Evolutionary conservation across 2,329 filamentous ascomycete genomes (phyloP), one percentile per base, ranked within the genome.

Genomic region (Cordyceps farinosa): DNA sequence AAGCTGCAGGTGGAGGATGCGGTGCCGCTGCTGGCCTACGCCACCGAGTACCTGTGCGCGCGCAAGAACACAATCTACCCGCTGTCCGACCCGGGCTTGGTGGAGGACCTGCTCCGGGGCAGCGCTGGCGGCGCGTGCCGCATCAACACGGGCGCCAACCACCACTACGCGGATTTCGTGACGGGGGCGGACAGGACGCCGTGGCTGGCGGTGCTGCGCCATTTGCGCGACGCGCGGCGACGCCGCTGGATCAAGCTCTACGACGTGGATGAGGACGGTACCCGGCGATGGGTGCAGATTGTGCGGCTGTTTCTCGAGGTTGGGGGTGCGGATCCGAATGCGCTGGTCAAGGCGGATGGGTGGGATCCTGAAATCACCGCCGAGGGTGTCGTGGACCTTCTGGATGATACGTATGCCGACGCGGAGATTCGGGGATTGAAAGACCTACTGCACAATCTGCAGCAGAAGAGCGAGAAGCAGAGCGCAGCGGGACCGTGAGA

Each of bases 61-160:
- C 69, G 74, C 10, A 70, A 72, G 48, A 72, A 71, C 51, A 74
- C 73, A 5, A 73, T 76, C 38, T 76, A 70, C 56, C 74, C 74
- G 0, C 67, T 73, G 2, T 76, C 74, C 0, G 67, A 70, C 34
- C 71, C 71, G 3, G 47, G 47, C 0, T 67, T 76, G 3, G 66
- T 76, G 22, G 47, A 53, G 8, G 66, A 66, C 34, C 68, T 75
- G 5, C 65, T 75, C 7, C 36, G 38, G 2, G 38, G 5, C 22
- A 22, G 22, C 22, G 22, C 22, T 22, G 22, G n/a, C 1, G 61
- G 63, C 47, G 50, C 65, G 1, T 66, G 68, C 11, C 36, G 55
- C 1, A 61, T 61, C 45, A 69, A 68, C 5, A 68, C 67, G 9
- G 66, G 68, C 1, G 32, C 66, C 0, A 66, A 70, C 44, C 60